Percentiles rank a stretch among this genome's conserved stretches.
phyloP scores from a whole-genome alignment of 768 basidiomycete species.

The Tulasnella sp. region DNA sequence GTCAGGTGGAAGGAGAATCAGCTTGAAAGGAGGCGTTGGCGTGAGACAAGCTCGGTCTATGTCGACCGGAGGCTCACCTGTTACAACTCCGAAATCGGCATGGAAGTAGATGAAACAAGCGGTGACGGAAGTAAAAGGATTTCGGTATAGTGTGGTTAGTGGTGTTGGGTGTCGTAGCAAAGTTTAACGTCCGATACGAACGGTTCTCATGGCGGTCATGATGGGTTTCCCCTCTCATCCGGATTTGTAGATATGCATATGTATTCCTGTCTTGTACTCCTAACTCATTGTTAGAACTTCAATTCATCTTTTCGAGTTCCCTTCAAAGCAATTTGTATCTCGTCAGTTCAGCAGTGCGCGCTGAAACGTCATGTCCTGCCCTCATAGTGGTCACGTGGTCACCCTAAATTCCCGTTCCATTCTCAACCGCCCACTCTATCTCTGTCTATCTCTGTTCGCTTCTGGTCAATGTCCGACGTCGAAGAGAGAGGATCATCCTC shows the following conservation, averaged over 20 bases:
- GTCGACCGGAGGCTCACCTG: background rate
- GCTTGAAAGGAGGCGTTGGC: background rate
- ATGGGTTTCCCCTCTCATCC: background rate
- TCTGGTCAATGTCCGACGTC: slow-evolving; percentile 21
- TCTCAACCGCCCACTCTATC: background rate
- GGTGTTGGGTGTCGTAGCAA: background rate
- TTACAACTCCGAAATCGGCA: background rate
- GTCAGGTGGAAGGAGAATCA: slow-evolving; percentile 7
- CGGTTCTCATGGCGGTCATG: background rate
- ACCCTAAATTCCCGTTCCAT: background rate
- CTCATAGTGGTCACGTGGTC: background rate
- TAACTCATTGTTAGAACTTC: background rate
- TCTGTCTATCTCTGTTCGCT: background rate
- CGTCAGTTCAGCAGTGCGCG: background rate
- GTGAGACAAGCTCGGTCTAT: too few relatives aligned
- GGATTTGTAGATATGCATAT: background rate
- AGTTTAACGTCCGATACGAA: background rate
- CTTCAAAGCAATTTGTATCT: background rate
- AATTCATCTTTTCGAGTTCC: background rate
- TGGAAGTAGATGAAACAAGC: background rate
- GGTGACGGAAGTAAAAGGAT: background rate
- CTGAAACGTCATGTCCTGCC: background rate
- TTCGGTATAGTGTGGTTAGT: background rate
- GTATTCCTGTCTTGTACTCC: background rate
- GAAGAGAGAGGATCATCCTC: slow-evolving; percentile 9